A percentile compares a stretch with the other conserved stretches of the same genome.
phyloP scores from a whole-genome alignment of 176 grass and related monocot species.

The Oryza officinalis region DNA sequence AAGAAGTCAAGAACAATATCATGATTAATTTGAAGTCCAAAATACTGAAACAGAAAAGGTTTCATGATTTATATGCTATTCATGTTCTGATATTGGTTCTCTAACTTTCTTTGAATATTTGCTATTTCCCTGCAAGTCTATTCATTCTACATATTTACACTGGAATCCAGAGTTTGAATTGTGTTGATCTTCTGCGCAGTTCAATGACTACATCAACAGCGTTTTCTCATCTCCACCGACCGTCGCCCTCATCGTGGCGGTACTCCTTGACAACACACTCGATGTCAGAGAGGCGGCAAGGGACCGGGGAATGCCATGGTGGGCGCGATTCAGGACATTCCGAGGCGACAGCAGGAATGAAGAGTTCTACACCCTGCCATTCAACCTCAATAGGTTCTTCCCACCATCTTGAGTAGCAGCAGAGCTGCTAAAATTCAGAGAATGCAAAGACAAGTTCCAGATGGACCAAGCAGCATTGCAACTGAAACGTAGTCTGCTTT shows the following conservation, averaged over 20 bases:
- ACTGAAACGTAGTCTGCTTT: not conserved
- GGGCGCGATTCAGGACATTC: constrained; percentile 80
- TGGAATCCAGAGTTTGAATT: not conserved
- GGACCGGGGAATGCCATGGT: constrained; percentile 95
- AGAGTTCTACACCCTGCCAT: constrained; percentile 94
- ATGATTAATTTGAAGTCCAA: not conserved
- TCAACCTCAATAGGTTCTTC: constrained; percentile 92
- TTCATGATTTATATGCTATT: not conserved
- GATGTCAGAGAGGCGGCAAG: constrained; percentile 63
- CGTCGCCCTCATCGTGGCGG: constrained; percentile 67
- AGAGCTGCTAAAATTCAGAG: not conserved
- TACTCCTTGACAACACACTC: constrained; percentile 87
- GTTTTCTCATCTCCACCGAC: constrained; percentile 89
- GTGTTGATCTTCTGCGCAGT: constrained; percentile 53
- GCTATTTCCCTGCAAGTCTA: not conserved
- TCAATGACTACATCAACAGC: constrained; percentile 94
- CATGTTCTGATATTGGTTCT: not conserved
- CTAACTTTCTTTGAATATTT: not conserved
- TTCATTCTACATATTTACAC: not conserved
- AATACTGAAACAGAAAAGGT: not conserved
- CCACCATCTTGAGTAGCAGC: constrained; percentile 49
- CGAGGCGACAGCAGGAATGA: constrained; percentile 79
- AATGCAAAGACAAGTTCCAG: not conserved
- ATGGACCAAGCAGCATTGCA: not conserved
- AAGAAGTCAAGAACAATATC: not conserved